Evolutionary conservation across 2,329 filamentous ascomycete genomes (phyloP).

Genomic region (Colletotrichum lini): DNA sequence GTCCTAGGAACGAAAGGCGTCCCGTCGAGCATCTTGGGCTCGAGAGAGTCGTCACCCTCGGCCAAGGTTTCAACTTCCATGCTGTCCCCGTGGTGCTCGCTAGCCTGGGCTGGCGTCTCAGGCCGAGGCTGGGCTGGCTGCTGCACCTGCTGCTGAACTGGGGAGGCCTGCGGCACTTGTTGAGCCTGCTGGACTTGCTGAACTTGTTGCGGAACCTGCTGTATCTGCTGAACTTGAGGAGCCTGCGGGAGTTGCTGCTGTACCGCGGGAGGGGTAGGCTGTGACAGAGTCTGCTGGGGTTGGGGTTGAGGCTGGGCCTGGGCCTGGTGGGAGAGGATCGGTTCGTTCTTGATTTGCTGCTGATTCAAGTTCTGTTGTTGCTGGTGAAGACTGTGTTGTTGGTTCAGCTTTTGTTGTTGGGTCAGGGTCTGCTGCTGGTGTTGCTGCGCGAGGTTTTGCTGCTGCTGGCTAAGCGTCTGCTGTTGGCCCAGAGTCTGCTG

Average conservation of each 20-base stretch:
- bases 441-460: constrained; percentile 45
- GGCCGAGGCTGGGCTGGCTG: constrained; percentile 53
- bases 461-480: constrained; percentile 48
- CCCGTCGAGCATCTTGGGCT: constrained; percentile 64
- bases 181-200: constrained; percentile 46
- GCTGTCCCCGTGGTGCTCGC: constrained; percentile 62
- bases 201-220: constrained; percentile 48
- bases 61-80: constrained; percentile 68
- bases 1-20: constrained; percentile 66
- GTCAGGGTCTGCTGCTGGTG: constrained; percentile 51
- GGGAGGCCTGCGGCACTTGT: constrained; percentile 39
- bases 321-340: constrained; percentile 36
- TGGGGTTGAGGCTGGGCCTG: constrained; percentile 38
- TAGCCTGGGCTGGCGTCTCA: constrained; percentile 49
- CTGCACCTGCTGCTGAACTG: constrained; percentile 51
- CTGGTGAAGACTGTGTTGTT: constrained; percentile 50
- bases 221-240: constrained; percentile 43
- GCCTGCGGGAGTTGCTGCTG: constrained; percentile 43
- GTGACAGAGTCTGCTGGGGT: constrained; percentile 43
- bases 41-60: constrained; percentile 62
- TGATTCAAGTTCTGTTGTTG: constrained; percentile 49
- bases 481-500: constrained; percentile 53
- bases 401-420: constrained; percentile 51
- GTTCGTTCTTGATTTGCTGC: constrained; percentile 47
- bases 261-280: constrained; percentile 23